Base-by-base conservation (phyloP, 179 eudicot genomes). In the Carnegiea gigantea region DNA sequence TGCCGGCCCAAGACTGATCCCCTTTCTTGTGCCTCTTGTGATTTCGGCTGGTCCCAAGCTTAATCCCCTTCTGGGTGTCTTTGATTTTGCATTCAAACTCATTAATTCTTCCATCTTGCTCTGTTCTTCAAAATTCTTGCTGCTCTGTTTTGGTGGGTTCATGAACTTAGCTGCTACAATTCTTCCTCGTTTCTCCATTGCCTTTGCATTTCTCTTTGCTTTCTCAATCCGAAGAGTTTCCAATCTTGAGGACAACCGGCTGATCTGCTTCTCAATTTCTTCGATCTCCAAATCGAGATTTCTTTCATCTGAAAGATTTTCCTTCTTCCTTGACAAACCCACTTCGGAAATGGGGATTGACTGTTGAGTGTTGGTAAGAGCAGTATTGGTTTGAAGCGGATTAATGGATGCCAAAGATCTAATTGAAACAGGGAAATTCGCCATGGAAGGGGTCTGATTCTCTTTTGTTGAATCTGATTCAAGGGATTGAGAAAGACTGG, bases 1-100 rank as follows among this genome's bases (percentile, higher is more conserved):
- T 0, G 92, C 80, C 6, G 97, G 97, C 2, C 95, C 90, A 80
- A 92, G 88, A 88, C 97, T 93, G 20, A 87, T 82, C 93, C 93
- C 30, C 9, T 92, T 86, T 2, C 91, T 85, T 62, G 67, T 82
- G 23, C 86, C 84, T 30, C 90, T 84, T 78, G 78, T 79, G 9
- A 91, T 91, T 78, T 91, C 94, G 0, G 88, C 78, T 0, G 94
- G 94, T 2, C 92, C 89, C 89, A 92, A 54, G 75, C 95, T 92
- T 54, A 90, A 48, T 40, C 98, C 99, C 67, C 97, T 86, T 70
- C 92, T 87, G 40, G 89, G 86, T 21, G 87, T 78, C 86, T 85
- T 90, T 10, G 84, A 18, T 84, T 81, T 86, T 0, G 82, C 81
- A 77, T 86, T 88, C 78, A 87, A 60, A 49, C 26, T 51, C 49